Conservation (phyloP, 441 rosid genomes). For the Adansonia gregorii region DNA sequence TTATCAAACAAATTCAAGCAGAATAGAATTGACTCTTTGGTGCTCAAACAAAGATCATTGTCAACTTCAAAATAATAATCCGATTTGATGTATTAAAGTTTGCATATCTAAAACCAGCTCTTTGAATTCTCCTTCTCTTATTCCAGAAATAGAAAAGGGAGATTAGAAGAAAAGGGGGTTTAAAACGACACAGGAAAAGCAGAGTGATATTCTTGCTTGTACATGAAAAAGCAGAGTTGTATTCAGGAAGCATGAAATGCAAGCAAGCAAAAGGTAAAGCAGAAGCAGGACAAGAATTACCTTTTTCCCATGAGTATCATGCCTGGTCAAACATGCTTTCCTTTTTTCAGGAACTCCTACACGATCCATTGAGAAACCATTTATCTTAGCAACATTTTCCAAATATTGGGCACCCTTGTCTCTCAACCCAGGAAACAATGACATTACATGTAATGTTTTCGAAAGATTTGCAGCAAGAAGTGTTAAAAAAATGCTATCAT, state of each 20-base stretch:
- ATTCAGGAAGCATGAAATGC: constrained; percentile 12
- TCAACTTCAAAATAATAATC: neutral
- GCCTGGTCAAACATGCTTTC: constrained; percentile 49
- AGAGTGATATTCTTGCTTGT: neutral
- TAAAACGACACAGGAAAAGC: neutral
- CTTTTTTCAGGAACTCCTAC: constrained; percentile 54
- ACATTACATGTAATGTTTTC: constrained; percentile 52
- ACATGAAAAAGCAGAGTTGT: constrained; percentile 5
- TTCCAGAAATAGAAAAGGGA: neutral
- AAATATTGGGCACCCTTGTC: constrained; percentile 66
- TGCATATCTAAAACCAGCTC: neutral
- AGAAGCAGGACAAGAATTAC: constrained; percentile 34
- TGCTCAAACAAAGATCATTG: neutral
- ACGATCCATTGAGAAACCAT: constrained; percentile 60
- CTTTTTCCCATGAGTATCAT: constrained; percentile 56
- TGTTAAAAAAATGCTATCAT: constrained; percentile 80
- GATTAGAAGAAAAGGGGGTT: neutral
- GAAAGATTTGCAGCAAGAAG: constrained; percentile 61
- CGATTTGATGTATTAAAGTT: neutral
- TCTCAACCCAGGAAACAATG: constrained; percentile 78
- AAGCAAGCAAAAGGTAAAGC: neutral
- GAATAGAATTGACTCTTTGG: neutral
- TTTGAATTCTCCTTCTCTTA: neutral
- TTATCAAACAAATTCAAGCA: neutral
- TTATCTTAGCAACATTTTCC: constrained; percentile 63